Evolutionary conservation across 2,329 filamentous ascomycete species (phyloP).

Genomic region (Talaromyces marneffei): DNA sequence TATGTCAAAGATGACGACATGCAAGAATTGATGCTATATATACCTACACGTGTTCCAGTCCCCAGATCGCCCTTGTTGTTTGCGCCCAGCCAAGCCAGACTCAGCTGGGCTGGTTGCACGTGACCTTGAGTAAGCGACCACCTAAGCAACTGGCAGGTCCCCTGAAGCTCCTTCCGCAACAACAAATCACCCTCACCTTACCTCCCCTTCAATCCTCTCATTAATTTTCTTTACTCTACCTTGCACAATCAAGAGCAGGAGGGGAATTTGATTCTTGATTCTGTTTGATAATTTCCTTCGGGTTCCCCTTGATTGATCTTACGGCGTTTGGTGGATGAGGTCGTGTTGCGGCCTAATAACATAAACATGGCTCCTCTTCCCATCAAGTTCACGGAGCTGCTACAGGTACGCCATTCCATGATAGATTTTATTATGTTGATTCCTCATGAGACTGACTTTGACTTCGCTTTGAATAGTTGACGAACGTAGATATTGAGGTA

Average conservation of each 20-base stretch:
- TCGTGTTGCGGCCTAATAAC: constrained; percentile 36
- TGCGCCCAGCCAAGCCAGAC: not conserved
- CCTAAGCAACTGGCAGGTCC: constrained; percentile 15
- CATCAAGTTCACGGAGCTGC: constrained; percentile 89
- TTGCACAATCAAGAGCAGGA: constrained; percentile 6
- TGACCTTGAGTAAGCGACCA: constrained; percentile 16
- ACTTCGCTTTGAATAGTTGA: constrained; percentile 39
- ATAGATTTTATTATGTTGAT: constrained; percentile 1
- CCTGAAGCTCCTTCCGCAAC: constrained; percentile 17
- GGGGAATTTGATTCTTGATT: constrained; percentile 9
- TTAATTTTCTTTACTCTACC: constrained; percentile 8
- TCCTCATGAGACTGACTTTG: constrained; percentile 27
- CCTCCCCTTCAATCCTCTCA: constrained; percentile 5
- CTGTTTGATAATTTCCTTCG: not conserved
- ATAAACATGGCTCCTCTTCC: constrained; percentile 61
- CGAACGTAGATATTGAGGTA: constrained; percentile 50
- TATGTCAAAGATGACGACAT: not conserved
- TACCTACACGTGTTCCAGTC: constrained; percentile 11
- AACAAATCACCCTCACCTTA: constrained; percentile 11
- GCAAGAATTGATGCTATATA: constrained; percentile 3
- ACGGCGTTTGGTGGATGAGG: constrained; percentile 38
- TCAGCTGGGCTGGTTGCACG: constrained; percentile 7
- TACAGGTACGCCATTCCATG: constrained; percentile 59
- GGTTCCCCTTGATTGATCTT: constrained; percentile 9
- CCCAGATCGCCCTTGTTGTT: constrained; percentile 1